Conservation (phyloP, 495 filamentous ascomycete species). For the Achaetomiella virescens region DNA sequence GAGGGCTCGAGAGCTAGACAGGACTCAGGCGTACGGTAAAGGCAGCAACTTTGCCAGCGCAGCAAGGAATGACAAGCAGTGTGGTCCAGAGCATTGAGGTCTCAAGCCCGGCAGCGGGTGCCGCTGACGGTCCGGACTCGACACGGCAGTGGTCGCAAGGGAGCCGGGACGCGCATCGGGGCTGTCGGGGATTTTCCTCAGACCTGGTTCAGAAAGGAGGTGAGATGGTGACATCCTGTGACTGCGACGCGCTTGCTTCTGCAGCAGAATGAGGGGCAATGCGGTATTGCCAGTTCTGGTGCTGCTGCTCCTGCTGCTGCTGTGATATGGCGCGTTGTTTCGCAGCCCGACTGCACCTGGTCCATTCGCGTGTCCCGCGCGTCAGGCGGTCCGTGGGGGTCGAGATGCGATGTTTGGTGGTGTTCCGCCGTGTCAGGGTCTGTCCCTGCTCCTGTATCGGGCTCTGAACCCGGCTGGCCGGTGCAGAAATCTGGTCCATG, state of each 20-base stretch:
- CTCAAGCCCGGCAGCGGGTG: background rate
- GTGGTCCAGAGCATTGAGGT: background rate
- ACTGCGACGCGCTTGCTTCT: background rate
- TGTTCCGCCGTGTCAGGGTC: background rate
- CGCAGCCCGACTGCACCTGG: background rate
- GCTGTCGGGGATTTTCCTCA: background rate
- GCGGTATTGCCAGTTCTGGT: background rate
- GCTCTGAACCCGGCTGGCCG: conserved; percentile 11
- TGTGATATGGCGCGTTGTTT: background rate
- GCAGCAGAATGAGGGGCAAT: background rate
- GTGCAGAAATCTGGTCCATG: background rate
- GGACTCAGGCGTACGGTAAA: conserved; percentile 13
- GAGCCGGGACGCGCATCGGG: background rate
- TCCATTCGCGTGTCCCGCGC: background rate
- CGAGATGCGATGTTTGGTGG: background rate
- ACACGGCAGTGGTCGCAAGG: background rate
- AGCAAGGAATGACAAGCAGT: conserved; percentile 4
- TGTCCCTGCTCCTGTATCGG: background rate
- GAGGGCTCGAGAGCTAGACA: too few relatives aligned
- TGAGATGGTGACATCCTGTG: too few relatives aligned
- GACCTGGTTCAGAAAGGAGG: background rate
- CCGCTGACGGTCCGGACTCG: background rate
- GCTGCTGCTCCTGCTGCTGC: background rate
- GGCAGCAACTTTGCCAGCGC: conserved; percentile 9
- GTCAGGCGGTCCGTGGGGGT: background rate